Base-by-base conservation (phyloP, 129 eudicot species). In the Tanacetum coccineum region DNA sequence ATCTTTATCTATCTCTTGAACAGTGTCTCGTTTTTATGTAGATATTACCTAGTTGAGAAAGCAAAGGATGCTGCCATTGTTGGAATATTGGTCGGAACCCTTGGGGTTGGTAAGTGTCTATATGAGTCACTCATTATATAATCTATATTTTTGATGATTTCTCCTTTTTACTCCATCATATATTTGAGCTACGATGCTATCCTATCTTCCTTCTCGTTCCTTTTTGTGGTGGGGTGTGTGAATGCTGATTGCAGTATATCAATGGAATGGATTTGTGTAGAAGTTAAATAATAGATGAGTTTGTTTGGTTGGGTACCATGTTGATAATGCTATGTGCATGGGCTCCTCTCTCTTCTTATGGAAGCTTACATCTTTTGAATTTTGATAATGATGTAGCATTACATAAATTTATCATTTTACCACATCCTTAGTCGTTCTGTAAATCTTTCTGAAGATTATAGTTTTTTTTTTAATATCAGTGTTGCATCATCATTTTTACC, bases 41-140 rank as follows among this genome's bases (percentile, higher is more conserved):
- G 98, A 79, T 92, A 93, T 82, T 93, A 81, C 76, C 75, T 93
- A 25, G 95, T 93, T 42, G 98, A 93, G 81, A 93, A 93, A 78
- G 96, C 98, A 62, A 93, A 88, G 83, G 98, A 93, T 84, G 98
- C 98, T 56, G 79, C 54, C 65, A 93, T 93, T 81, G 89, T 93
- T 44, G 98, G 98, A 15, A 93, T 93, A 70, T 77, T 93, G 82
- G 96, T 93, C 15, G 98, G 98, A 52, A 93, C 98, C 42, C 98
- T 93, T 76, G 98, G 98, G 17, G 96, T 87, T 58, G 98, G 98
- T 93, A 81, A 30, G 60, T 60, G 22, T 67, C 59, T 67, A 74
- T 47, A 64, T 47, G 22, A 30, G 52, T 68, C 22, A 14, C 44
- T 58, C 62, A 66, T 15, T 26, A 60, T n/a, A 4, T 11, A 11